Base-by-base conservation (phyloP, 2,329 filamentous ascomycete species). In the Penicillium janthinellum region DNA sequence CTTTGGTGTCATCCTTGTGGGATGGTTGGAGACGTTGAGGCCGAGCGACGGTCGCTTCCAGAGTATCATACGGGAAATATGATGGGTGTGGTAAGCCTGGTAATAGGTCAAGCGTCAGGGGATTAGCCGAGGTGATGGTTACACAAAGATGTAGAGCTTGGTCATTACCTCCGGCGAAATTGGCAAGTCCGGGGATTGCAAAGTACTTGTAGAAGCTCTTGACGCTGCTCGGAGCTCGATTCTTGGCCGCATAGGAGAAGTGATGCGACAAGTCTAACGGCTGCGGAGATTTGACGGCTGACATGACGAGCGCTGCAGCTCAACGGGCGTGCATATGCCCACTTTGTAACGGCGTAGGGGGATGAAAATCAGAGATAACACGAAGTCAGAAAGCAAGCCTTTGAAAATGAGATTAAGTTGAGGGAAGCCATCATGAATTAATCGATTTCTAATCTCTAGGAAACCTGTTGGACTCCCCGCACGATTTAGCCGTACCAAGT, bases 191-290 rank as follows among this genome's bases (percentile, higher is more conserved):
- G 0, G 86, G 85, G 54, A 87, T 86, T 11, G 68, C 63, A 68
- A 95, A 95, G 78, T 91, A 96, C 76, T 91, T 92, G 82, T 96
- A 96, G 75, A 93, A 91, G 39, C 83, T 72, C 80, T 96, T 96
- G 74, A 96, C 84, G 45, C 80, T 80, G 71, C 88, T 95, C 6
- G 84, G 80, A 6, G 80, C 67, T 8, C 91, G 84, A 49, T 84
- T 83, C 70, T 83, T 88, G 50, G 91, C 89, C 47, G 86, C 82
- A 58, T 86, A 81, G 0, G 91, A 93, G 67, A 88, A 89, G 72
- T 93, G 89, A 73, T 96, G 91, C 67, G 87, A 89, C 61, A 96
- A 81, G 74, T 96, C 90, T 66, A 87, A 79, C 5, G 93, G 91
- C 14, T 45, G 61, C 58, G 74, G 72, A 52, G 78, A 48, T 54